phyloP scores from a whole-genome alignment of 176 grass and related monocot species.

The Oropetium thomaeum region DNA sequence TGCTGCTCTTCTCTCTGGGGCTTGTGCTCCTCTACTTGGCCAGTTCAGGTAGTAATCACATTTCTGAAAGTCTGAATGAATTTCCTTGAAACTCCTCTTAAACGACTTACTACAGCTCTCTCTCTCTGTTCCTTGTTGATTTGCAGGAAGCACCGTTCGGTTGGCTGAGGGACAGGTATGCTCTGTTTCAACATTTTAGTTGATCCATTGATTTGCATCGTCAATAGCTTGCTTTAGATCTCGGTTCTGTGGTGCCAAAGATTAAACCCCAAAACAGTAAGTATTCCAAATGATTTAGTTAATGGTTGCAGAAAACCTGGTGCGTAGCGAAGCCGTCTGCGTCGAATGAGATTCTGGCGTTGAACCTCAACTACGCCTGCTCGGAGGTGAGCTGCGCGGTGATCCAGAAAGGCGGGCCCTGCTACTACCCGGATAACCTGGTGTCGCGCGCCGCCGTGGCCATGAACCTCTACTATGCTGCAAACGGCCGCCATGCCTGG shows the following conservation, averaged over 20 bases:
- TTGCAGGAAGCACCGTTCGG: slow-evolving; percentile 4
- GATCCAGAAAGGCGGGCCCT: slow-evolving; percentile 56
- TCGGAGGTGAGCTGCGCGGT: slow-evolving; percentile 61
- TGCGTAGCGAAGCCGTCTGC: slow-evolving; percentile 79
- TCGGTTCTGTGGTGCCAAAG: too few relatives aligned
- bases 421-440: slow-evolving; percentile 64
- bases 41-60: slow-evolving; percentile 33
- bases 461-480: slow-evolving; percentile 91
- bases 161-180: slow-evolving; percentile 44
- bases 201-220: too few relatives aligned
- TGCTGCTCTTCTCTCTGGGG: slow-evolving; percentile 38
- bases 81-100: background rate
- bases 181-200: too few relatives aligned
- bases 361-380: slow-evolving; percentile 77
- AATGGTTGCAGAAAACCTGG: slow-evolving; percentile 72
- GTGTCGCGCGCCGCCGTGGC: slow-evolving; percentile 70
- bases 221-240: too few relatives aligned
- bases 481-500: slow-evolving; percentile 63
- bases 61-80: too few relatives aligned
- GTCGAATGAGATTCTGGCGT: slow-evolving; percentile 38
- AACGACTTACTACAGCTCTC: background rate
- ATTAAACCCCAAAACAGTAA: too few relatives aligned
- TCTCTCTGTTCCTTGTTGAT: background rate
- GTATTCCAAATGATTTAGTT: too few relatives aligned
- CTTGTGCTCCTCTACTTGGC: slow-evolving; percentile 55